Evolutionary conservation across 257 asterid genomes (phyloP).

Genomic region (Solanum dulcamara): DNA sequence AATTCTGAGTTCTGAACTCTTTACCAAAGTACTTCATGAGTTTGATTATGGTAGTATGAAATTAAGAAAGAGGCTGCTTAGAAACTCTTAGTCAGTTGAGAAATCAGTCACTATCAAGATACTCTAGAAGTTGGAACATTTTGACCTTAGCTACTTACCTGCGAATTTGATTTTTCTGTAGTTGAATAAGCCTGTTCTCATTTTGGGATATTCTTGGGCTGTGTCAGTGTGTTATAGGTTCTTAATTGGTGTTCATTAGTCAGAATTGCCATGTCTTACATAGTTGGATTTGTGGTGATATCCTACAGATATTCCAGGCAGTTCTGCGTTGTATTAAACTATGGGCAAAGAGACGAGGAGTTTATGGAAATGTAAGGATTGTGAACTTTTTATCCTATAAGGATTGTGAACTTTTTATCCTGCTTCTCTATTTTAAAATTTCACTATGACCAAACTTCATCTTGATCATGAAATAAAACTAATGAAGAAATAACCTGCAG

Average conservation of each 20-base stretch:
- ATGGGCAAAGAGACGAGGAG: constrained; percentile 61
- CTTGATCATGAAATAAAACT: not conserved
- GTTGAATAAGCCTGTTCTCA: not conserved
- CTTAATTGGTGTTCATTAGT: not conserved
- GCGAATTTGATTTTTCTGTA: not conserved
- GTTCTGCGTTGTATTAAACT: constrained; percentile 35
- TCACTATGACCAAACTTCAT: not conserved
- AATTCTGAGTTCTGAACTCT: not conserved
- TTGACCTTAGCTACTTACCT: not conserved
- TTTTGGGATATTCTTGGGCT: not conserved
- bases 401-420: constrained; percentile 1
- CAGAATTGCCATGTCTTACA: not conserved
- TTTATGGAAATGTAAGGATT: constrained; percentile 46
- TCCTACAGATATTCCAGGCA: constrained; percentile 32
- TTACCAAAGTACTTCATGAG: not conserved
- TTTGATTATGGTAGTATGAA: not conserved
- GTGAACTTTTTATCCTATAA: not conserved
- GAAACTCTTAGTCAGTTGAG: not conserved
- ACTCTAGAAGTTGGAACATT: not conserved
- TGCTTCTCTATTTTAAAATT: not conserved
- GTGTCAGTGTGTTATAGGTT: not conserved
- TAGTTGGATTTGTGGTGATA: not conserved
- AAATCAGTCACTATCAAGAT: not conserved
- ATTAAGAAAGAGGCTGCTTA: not conserved
- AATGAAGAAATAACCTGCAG: constrained; percentile 9